These are phyloP conservation scores for Sambucus nigra DNA, from an alignment of 129 eudicot genomes.

Conservation along the genomic window DNA sequence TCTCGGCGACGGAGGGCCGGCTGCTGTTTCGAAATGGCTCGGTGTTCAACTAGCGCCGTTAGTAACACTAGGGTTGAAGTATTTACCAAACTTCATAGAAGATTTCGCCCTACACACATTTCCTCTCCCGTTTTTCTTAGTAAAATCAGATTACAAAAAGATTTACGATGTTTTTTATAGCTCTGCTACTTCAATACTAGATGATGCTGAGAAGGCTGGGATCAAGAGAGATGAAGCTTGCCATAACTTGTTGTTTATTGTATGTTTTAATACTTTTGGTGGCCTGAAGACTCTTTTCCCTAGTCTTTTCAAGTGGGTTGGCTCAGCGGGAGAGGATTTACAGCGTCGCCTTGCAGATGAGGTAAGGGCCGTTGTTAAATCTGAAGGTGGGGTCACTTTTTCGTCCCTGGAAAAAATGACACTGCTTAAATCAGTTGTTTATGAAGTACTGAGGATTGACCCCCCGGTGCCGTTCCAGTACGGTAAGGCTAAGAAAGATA, in stretches of 20 bases:
- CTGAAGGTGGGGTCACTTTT: conserved; percentile 29
- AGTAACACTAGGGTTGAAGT: conserved; percentile 30
- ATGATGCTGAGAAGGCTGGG: conserved; percentile 36
- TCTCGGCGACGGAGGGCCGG: conserved; percentile 32
- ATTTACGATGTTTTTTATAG: conserved; percentile 31
- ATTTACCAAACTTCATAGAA: conserved; percentile 32
- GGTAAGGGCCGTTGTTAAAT: conserved; percentile 36
- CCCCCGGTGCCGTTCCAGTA: conserved; percentile 70
- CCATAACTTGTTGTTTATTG: conserved; percentile 47
- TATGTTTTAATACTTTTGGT: conserved; percentile 52
- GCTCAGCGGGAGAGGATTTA: conserved; percentile 28
- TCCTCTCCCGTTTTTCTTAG: conserved; percentile 28
- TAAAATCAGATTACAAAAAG: conserved; percentile 36
- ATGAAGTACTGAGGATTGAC: conserved; percentile 45
- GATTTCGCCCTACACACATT: conserved; percentile 40
- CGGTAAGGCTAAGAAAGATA: conserved; percentile 44
- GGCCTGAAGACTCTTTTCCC: conserved; percentile 57
- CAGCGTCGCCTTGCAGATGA: conserved; percentile 40
- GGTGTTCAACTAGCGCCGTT: conserved; percentile 45
- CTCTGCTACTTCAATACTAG: conserved; percentile 17
- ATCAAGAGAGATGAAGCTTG: conserved; percentile 53
- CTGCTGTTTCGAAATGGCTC: conserved; percentile 27
- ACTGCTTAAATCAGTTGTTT: conserved; percentile 42
- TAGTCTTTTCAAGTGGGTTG: conserved; percentile 46
- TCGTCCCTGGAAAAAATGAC: conserved; percentile 37